Conservation (phyloP, 208 protist species). For the Histomonas meleagridis region DNA sequence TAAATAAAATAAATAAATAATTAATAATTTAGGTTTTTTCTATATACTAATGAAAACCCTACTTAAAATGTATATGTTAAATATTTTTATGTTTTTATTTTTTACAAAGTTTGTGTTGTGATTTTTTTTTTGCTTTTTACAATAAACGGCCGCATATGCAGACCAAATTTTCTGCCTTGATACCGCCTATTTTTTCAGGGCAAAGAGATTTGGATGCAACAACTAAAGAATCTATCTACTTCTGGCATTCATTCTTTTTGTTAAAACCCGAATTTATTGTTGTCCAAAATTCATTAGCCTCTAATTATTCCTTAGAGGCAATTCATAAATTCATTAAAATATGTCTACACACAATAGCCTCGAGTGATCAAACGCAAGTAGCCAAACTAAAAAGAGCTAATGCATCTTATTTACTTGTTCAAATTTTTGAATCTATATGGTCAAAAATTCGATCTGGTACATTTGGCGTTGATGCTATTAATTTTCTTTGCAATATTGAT, state of each 20-base stretch:
- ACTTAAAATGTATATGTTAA: too few species aligned
- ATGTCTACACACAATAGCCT: neutral
- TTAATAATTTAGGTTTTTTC: too few species aligned
- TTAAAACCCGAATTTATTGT: slow-evolving; percentile 10
- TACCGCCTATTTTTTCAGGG: neutral
- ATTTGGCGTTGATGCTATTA: slow-evolving; percentile 13
- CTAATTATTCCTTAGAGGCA: slow-evolving; percentile 18
- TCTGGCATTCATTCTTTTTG: slow-evolving; percentile 26
- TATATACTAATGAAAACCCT: too few species aligned
- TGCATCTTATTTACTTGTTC: slow-evolving; percentile 27
- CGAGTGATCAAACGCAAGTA: neutral
- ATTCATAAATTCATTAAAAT: neutral
- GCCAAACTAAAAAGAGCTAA: neutral
- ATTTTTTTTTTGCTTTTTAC: too few species aligned
- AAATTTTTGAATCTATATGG: slow-evolving; percentile 30
- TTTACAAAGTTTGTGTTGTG: too few species aligned
- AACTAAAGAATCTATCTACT: neutral
- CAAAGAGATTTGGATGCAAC: neutral
- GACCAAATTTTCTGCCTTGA: slow-evolving; percentile 9
- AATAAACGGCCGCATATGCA: too few species aligned
- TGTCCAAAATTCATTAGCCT: slow-evolving; percentile 14
- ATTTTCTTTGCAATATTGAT: neutral
- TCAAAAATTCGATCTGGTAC: slow-evolving; percentile 3
- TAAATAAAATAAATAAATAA: too few species aligned
- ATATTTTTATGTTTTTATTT: too few species aligned